phyloP scores from a whole-genome alignment of 805 yeast genomes.

The Teunomyces barrocoloradensis region DNA sequence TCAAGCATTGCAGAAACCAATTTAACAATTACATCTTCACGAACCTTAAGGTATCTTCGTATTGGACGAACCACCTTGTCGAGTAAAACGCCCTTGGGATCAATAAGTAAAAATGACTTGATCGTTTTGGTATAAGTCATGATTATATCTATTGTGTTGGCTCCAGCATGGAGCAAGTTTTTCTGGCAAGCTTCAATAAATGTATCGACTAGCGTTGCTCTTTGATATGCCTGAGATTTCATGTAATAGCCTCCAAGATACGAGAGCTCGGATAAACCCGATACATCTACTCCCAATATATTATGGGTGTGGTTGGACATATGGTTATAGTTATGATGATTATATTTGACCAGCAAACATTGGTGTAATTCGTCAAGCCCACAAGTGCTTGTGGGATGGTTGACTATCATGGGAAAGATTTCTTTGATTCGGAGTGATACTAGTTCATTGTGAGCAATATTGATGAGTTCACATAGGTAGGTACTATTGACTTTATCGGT shows the following conservation, averaged over 20 bases:
- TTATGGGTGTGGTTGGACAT: neutral
- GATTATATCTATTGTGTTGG: conserved; percentile 71
- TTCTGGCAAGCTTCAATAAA: conserved; percentile 47
- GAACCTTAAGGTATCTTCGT: conserved; percentile 62
- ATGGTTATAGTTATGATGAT: conserved; percentile 7
- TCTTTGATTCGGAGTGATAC: conserved; percentile 53
- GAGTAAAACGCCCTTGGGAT: conserved; percentile 80
- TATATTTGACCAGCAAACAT: conserved; percentile 40
- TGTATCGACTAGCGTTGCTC: conserved; percentile 48
- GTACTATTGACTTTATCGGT: conserved; percentile 8
- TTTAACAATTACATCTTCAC: conserved; percentile 69
- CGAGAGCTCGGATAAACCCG: conserved; percentile 8
- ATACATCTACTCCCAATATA: neutral
- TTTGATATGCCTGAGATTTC: conserved; percentile 37
- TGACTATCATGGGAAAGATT: conserved; percentile 54
- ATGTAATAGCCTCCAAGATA: conserved; percentile 17
- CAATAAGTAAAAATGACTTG: conserved; percentile 68
- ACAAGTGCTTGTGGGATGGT: conserved; percentile 50
- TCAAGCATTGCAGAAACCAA: conserved; percentile 72
- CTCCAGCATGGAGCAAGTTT: conserved; percentile 72
- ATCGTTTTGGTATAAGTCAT: conserved; percentile 69
- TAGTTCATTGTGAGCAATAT: conserved; percentile 38
- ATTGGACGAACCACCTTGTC: conserved; percentile 79
- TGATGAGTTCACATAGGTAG: conserved; percentile 26
- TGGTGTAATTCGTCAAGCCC: conserved; percentile 58